phyloP scores from a whole-genome alignment of 2,329 filamentous ascomycete genomes.

The Pseudocercospora macadamiae region DNA sequence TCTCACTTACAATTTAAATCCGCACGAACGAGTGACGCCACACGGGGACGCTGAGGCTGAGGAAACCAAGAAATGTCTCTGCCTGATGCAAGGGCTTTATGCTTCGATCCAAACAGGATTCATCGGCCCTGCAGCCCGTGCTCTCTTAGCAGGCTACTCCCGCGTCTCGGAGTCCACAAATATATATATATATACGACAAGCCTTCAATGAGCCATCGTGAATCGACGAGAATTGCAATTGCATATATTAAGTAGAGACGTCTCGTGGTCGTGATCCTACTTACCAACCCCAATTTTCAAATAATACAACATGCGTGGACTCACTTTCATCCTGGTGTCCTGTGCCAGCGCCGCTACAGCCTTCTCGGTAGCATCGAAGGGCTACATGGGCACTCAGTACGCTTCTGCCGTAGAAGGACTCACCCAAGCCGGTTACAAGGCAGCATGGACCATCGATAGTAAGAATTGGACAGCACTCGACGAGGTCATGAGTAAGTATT shows the following conservation, averaged over 20 bases:
- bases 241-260: background rate
- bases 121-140: background rate
- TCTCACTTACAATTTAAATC: background rate
- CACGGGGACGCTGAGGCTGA: background rate
- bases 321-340: background rate
- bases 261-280: background rate
- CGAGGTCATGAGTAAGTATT: constrained; percentile 11
- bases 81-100: background rate
- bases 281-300: background rate
- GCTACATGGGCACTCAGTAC: background rate
- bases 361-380: background rate
- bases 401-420: constrained; percentile 18
- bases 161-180: background rate
- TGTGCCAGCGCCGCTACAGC: background rate
- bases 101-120: background rate
- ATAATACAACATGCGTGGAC: background rate
- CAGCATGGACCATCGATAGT: constrained; percentile 18
- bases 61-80: background rate
- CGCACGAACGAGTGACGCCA: background rate
- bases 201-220: background rate
- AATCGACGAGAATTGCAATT: background rate
- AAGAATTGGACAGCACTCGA: constrained; percentile 21
- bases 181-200: background rate
- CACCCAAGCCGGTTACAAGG: constrained; percentile 24
- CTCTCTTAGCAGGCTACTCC: background rate